Base-by-base conservation (phyloP, 495 filamentous ascomycete genomes). In the Ramalina intermedia region DNA sequence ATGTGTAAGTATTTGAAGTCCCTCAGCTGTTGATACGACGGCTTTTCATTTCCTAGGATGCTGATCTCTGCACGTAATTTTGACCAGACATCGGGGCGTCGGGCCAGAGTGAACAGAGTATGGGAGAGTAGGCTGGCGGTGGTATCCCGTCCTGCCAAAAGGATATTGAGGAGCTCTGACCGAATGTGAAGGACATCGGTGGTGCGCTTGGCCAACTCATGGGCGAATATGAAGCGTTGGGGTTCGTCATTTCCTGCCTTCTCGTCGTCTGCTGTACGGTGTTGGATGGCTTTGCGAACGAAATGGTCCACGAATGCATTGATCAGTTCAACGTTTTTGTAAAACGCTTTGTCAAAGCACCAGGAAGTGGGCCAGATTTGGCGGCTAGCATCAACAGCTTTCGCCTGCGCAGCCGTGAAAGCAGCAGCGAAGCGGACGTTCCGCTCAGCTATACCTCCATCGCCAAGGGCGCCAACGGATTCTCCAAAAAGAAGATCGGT, bases 401-500 rank as follows among this genome's bases (percentile, higher is more conserved):
- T 68, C 29, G 69, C 66, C 46, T 72, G 69, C 0, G 64, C 57
- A 4, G 44, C 50, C 7, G 64, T 68, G 55, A 75, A 77, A 11
- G 71, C 69, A 1, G 68, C 55, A 65, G 54, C 3, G 66, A 57
- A 33, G 57, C 58, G 1, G 51, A 44, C 4, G 50, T 50, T 39
- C 2, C 17, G 66, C 53, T 47, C 69, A 47, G 49, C 37, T 1
- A 57, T 57, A 0, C 50, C 49, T 20, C 43, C 41, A 2, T 57
- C 51, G 7, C 50, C 48, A 53, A 76, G 61, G 26, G 65, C 68
- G 40, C 69, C 59, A 1, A 72, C 61, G 37, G 72, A 74, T 52
- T 77, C 69, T 17, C 78, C 78, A 48, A 80, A 79, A 46, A 85
- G 64, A 57, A 85, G 84, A 38, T 83, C 79, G 0, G 80, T 83